Base-by-base conservation (phyloP, 768 basidiomycete genomes). In the Mycena galopus region DNA sequence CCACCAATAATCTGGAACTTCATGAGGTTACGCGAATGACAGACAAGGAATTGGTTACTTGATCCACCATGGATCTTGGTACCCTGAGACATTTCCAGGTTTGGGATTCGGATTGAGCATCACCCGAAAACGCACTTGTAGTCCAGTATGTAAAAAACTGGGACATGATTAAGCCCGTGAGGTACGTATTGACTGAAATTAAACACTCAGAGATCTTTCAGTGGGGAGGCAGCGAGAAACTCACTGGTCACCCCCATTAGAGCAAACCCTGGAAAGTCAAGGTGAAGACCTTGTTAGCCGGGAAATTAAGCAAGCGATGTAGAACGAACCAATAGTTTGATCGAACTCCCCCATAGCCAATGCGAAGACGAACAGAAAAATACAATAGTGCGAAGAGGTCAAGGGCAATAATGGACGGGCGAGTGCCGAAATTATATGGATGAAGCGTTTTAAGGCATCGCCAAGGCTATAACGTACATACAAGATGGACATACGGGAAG, bases 91-190 rank as follows among this genome's bases (percentile, higher is more conserved):
- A 33, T 29, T 21, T 8, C 39, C n/a, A 60, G 33, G 11, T 19
- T 11, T 9, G 14, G 19, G 4, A 7, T 21, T 35, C 21, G 51
- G 27, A 53, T 21, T n/a, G 1, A 39, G 25, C 42, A 44, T 44
- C 42, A 6, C 3, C 2, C 56, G 25, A 19, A 59, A 16, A 53
- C 67, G 21, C 47, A 69, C 67, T 30, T 5, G 67, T 35, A n/a
- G 2, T 55, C 67, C 67, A 69, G n/a, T 69, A 69, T n/a, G 58
- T 59, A 1, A 21, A 69, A 32, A 69, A 69, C 27, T 69, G 67
- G 32, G 67, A 53, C 59, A 39, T 37, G 33, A 60, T 53, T 2
- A 62, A 27, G 0, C 57, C 57, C 35, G 32, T 51, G 9, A 64
- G 33, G 21, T 23, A 32, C 5, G 51, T 53, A 27, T 53, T 53